Conservation (phyloP, 148 eudicot species). For the Hydrangea macrophylla region DNA sequence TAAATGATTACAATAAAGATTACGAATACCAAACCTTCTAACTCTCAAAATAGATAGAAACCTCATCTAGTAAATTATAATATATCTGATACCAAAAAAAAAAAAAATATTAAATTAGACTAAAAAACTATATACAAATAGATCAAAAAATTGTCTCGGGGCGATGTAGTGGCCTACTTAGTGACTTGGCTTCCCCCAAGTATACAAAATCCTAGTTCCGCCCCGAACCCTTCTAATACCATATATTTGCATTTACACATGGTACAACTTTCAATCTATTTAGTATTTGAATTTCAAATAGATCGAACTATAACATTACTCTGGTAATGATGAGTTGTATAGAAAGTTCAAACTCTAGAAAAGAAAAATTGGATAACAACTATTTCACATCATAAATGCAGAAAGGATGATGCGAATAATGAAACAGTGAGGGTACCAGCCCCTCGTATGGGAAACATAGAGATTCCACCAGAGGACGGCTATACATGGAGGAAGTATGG, state of each 20-base stretch:
- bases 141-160: too few species aligned
- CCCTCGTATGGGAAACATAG: conserved; percentile 67
- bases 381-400: background rate
- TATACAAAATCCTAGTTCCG: background rate
- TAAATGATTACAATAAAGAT: too few species aligned
- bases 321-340: background rate
- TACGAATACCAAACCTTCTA: too few species aligned
- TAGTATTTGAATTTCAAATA: background rate
- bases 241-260: too few species aligned
- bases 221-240: background rate
- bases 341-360: background rate
- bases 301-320: background rate
- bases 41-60: too few species aligned
- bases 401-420: conserved; percentile 30
- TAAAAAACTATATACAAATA: too few species aligned
- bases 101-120: too few species aligned
- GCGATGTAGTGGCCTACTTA: too few species aligned
- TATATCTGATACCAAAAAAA: too few species aligned
- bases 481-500: conserved; percentile 92
- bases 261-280: background rate
- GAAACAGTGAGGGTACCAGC: conserved; percentile 41
- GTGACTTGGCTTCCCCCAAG: too few species aligned
- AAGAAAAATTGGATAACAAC: background rate
- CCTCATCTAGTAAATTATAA: too few species aligned
- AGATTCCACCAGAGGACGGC: conserved; percentile 89